A percentile compares a stretch with the other conserved stretches of the same genome.
Evolutionary conservation across 768 basidiomycete genomes (phyloP).

Genomic region (Naganishia vishniacii): DNA sequence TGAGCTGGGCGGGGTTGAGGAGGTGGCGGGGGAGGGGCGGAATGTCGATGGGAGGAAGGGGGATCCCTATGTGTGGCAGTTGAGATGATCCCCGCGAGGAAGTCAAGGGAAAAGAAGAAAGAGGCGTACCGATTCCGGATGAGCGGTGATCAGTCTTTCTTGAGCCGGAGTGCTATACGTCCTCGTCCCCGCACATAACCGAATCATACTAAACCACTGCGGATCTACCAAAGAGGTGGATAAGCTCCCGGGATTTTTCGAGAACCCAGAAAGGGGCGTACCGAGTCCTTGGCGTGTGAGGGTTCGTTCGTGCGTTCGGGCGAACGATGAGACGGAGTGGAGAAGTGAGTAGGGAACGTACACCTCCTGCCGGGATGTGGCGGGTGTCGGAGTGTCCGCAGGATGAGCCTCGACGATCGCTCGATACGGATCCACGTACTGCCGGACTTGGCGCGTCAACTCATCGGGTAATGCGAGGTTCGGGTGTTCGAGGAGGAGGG

Average conservation of each 20-base stretch:
- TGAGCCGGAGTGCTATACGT: slow-evolving; percentile 13
- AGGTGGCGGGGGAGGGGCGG: not conserved
- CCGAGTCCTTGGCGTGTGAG: not conserved
- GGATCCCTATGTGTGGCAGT: not conserved
- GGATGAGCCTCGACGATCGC: not conserved
- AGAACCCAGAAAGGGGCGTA: not conserved
- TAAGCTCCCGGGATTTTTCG: not conserved
- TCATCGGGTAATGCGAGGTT: not conserved
- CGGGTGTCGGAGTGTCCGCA: not conserved
- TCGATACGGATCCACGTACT: not conserved
- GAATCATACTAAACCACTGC: slow-evolving; percentile 5
- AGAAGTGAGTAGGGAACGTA: slow-evolving; percentile 11
- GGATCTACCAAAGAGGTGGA: not conserved
- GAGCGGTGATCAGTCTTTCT: slow-evolving; percentile 13
- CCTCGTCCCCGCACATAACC: slow-evolving; percentile 11
- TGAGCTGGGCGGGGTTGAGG: not conserved
- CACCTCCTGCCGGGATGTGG: not conserved
- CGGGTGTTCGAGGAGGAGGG: not conserved
- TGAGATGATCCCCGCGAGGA: too few species aligned
- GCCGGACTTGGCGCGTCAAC: not conserved
- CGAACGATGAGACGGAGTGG: not conserved
- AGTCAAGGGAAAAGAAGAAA: not conserved
- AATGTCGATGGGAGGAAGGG: not conserved
- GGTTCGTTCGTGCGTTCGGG: not conserved
- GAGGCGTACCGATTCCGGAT: slow-evolving; percentile 6